phyloP scores from a whole-genome alignment of 73 alveolate genomes.

The Tetrahymena borealis region DNA sequence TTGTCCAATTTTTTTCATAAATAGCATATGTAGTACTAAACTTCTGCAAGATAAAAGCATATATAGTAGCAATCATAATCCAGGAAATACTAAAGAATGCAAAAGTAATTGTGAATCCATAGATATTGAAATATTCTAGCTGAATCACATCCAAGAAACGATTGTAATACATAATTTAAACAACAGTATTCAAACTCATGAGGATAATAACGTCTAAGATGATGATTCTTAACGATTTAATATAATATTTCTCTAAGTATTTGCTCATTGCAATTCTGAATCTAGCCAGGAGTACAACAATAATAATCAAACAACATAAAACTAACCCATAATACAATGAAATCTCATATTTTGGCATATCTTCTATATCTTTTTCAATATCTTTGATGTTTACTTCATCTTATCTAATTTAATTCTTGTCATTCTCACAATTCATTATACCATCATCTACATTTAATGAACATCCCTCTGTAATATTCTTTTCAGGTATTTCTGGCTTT shows the following conservation, averaged over 20 bases:
- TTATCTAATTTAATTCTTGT: neutral
- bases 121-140: neutral
- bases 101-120: neutral
- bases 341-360: neutral
- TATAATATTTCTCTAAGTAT: neutral
- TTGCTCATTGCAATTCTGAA: neutral
- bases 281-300: neutral
- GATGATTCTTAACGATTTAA: neutral
- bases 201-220: neutral
- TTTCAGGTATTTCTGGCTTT: neutral
- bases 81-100: neutral
- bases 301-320: neutral
- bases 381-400: neutral
- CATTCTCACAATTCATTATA: neutral
- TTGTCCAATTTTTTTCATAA: neutral
- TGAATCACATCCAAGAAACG: neutral
- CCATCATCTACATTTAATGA: neutral
- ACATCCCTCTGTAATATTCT: neutral
- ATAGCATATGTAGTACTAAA: neutral
- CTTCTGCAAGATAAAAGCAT: neutral
- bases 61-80: neutral
- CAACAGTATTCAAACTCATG: neutral
- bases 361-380: neutral
- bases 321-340: neutral
- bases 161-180: neutral